Base-by-base conservation (phyloP, 805 yeast species). In the Kazachstania bromeliacearum region DNA sequence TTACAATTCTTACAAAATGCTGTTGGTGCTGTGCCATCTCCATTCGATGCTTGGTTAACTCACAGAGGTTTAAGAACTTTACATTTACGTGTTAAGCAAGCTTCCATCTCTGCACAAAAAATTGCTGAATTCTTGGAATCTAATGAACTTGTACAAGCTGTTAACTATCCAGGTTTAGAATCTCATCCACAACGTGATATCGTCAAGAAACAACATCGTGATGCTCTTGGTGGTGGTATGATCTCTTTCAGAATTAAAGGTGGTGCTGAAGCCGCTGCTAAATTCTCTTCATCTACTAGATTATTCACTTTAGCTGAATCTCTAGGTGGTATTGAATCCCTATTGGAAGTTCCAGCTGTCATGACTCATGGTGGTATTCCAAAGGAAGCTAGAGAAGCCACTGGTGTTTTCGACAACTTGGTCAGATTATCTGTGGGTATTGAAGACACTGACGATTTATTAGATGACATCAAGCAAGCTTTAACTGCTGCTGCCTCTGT, bases 291-390 rank as follows among this genome's bases (percentile, higher is more conserved):
- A 31, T 54, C 75, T 31, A 82, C 94, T 44, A 74, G 79, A 64
- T 57, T 82, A 42, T 85, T 85, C 70, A 78, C 92, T 15, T 68
- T 85, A 54, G 94, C 95, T 39, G 95, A 85, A 66, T 83, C 94
- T 15, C 71, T 85, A 43, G 95, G 95, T 47, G 95, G 95, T 48
- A 78, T 85, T 44, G 95, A 85, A 66, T 78, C 88, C 7, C 68
- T 84, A 53, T 64, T 82, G 46, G 94, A 85, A 63, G 88, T 85
- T 33, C 95, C 95, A 28, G 92, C 94, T 32, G 75, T 77, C 39
- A 84, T 84, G 95, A 84, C 95, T 50, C 95, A 84, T 53, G 92
- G 89, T 38, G 94, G 94, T 57, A 84, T 84, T 59, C 85, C 92
- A 53, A 67, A 69, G 57, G 83, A 67, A 36, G 78, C 75, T 51